Conservation (phyloP, 2,329 filamentous ascomycete species). For the Allantophomopsis lycopodina region DNA sequence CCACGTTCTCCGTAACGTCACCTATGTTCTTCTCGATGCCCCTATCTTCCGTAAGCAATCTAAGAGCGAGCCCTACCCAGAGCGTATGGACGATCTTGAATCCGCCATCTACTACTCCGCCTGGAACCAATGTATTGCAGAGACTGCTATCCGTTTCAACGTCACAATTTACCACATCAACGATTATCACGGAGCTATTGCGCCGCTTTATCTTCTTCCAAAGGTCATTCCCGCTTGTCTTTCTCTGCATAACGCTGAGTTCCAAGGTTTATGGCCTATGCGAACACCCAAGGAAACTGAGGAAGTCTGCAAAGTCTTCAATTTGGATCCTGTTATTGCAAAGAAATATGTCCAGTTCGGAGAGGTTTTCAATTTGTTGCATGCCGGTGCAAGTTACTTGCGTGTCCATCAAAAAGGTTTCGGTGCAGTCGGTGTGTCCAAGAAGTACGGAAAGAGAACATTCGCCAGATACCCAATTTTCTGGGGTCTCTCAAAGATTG, state of each 20-base stretch:
- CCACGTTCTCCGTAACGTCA: constrained; percentile 48
- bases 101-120: constrained; percentile 54
- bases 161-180: constrained; percentile 51
- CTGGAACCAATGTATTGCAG: constrained; percentile 56
- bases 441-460: constrained; percentile 53
- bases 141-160: constrained; percentile 44
- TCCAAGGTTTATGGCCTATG: constrained; percentile 56
- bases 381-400: constrained; percentile 50
- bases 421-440: constrained; percentile 52
- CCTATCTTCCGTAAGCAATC: constrained; percentile 53
- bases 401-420: constrained; percentile 55
- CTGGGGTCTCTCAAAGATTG: constrained; percentile 49
- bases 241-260: constrained; percentile 55
- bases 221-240: constrained; percentile 44
- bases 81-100: constrained; percentile 54
- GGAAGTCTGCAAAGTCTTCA: constrained; percentile 51
- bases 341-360: constrained; percentile 51
- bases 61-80: constrained; percentile 46
- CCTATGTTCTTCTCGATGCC: constrained; percentile 51
- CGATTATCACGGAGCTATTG: constrained; percentile 47
- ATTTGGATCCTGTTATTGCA: constrained; percentile 39
- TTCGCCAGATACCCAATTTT: constrained; percentile 55
- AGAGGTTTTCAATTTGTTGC: constrained; percentile 54
- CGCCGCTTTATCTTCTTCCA: constrained; percentile 51
- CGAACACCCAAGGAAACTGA: constrained; percentile 42